Percentiles rank a stretch among this genome's conserved stretches.
These are phyloP conservation scores for Fomitopsis pulvina DNA, from an alignment of 768 basidiomycete species.

Conservation along the genomic window DNA sequence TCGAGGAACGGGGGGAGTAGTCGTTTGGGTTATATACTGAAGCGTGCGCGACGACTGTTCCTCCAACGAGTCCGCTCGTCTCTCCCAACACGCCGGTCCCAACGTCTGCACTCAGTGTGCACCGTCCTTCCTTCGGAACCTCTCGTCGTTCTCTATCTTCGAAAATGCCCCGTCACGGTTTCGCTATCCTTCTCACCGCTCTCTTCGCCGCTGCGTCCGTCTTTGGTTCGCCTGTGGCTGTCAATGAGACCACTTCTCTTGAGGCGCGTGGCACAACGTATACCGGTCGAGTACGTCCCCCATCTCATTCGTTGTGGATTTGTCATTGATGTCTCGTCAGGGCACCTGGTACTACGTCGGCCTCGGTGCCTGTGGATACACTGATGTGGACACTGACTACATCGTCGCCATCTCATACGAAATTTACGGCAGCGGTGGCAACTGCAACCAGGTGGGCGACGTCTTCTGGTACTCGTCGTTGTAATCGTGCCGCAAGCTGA, in stretches of 20 bases:
- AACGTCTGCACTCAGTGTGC: background rate
- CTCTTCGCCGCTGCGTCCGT: background rate
- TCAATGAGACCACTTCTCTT: background rate
- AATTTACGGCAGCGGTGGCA: slow-evolving; percentile 46
- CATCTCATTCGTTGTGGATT: background rate
- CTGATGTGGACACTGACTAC: slow-evolving; percentile 39
- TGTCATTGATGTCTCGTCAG: slow-evolving; percentile 25
- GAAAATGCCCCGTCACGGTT: background rate
- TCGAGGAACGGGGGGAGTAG: no score
- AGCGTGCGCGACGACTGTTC: no score
- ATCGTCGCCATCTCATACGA: slow-evolving; percentile 56
- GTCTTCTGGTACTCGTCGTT: background rate
- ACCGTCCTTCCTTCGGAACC: background rate
- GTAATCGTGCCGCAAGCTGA: background rate
- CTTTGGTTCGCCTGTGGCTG: background rate
- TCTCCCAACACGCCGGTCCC: background rate
- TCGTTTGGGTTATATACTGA: no score
- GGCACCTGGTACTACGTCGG: slow-evolving; percentile 62
- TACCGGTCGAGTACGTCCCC: background rate
- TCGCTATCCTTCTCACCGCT: background rate
- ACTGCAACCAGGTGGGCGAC: slow-evolving; percentile 53
- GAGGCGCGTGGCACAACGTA: background rate
- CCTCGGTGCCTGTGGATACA: slow-evolving; percentile 57
- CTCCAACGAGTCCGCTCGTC: background rate
- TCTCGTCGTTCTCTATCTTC: background rate